phyloP scores from a whole-genome alignment of 805 yeast species.

The Metschnikowia chrysomelidarum region DNA sequence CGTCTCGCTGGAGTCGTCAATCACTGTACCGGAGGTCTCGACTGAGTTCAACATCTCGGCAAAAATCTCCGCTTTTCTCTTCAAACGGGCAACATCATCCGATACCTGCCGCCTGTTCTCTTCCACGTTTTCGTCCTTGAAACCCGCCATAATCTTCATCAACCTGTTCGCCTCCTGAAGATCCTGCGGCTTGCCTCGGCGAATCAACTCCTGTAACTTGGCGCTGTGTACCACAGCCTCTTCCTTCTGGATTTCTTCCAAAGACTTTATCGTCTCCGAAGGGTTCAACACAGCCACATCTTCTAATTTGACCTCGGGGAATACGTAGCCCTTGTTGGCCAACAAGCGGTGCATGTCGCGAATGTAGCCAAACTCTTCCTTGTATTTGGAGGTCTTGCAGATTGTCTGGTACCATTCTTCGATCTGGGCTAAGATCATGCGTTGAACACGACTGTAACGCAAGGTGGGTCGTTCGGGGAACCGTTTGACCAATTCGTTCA shows the following conservation, averaged over 20 bases:
- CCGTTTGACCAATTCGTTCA: conserved; percentile 86
- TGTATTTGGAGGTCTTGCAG: conserved; percentile 84
- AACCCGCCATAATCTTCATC: conserved; percentile 98
- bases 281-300: conserved; percentile 95
- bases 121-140: conserved; percentile 74
- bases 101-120: conserved; percentile 77
- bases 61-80: conserved; percentile 80
- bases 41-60: conserved; percentile 76
- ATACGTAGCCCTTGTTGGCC: conserved; percentile 84
- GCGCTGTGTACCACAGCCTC: conserved; percentile 93
- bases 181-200: conserved; percentile 95
- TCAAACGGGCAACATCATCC: conserved; percentile 79
- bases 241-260: conserved; percentile 88
- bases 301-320: conserved; percentile 87
- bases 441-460: conserved; percentile 77
- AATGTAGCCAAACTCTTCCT: conserved; percentile 87
- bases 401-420: conserved; percentile 98
- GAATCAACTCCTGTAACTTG: conserved; percentile 89
- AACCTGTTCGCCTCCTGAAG: conserved; percentile 92
- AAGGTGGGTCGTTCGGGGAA: conserved; percentile 95
- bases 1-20: conserved; percentile 62
- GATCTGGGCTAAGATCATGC: conserved; percentile 81
- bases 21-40: conserved; percentile 37
- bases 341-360: conserved; percentile 94
- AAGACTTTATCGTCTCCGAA: conserved; percentile 77